phyloP scores from a whole-genome alignment of 2,329 filamentous ascomycete species.

The Allantophomopsis cytisporea region DNA sequence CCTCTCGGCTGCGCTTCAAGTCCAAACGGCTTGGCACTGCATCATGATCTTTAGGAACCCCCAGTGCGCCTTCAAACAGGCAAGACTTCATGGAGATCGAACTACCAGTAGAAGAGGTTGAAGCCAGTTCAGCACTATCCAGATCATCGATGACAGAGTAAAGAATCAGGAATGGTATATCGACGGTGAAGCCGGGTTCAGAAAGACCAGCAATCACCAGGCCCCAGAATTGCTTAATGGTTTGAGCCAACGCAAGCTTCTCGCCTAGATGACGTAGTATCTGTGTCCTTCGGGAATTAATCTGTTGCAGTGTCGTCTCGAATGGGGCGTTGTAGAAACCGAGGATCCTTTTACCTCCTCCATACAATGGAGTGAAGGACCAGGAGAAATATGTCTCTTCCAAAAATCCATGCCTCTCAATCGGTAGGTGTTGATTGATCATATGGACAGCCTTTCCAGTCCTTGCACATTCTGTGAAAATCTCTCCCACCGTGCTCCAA shows the following conservation, averaged over 20 bases:
- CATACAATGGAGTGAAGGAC: constrained; percentile 68
- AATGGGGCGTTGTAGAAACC: constrained; percentile 71
- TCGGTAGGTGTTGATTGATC: constrained; percentile 63
- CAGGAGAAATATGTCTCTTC: constrained; percentile 78
- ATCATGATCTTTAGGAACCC: constrained; percentile 49
- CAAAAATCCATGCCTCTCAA: constrained; percentile 52
- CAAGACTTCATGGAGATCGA: constrained; percentile 47
- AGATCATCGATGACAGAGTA: constrained; percentile 46
- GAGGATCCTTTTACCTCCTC: constrained; percentile 56
- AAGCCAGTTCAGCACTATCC: constrained; percentile 60
- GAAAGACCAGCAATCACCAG: constrained; percentile 53
- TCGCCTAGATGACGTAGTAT: constrained; percentile 66
- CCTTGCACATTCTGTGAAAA: constrained; percentile 51
- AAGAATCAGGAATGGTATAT: constrained; percentile 63
- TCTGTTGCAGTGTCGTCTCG: constrained; percentile 63
- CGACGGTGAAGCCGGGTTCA: constrained; percentile 46
- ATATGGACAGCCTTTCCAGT: constrained; percentile 71
- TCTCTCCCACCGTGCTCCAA: constrained; percentile 54
- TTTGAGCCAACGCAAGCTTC: constrained; percentile 54
- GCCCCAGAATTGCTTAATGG: constrained; percentile 60
- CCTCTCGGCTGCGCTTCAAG: constrained; percentile 52
- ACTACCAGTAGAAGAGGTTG: constrained; percentile 56
- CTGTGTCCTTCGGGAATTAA: constrained; percentile 64
- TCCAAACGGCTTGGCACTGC: constrained; percentile 50
- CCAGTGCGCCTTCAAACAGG: constrained; percentile 58